Percentiles rank a stretch among this genome's conserved stretches.
phyloP scores from a whole-genome alignment of 2,329 filamentous ascomycete genomes.

The Hypomyces rosellus region DNA sequence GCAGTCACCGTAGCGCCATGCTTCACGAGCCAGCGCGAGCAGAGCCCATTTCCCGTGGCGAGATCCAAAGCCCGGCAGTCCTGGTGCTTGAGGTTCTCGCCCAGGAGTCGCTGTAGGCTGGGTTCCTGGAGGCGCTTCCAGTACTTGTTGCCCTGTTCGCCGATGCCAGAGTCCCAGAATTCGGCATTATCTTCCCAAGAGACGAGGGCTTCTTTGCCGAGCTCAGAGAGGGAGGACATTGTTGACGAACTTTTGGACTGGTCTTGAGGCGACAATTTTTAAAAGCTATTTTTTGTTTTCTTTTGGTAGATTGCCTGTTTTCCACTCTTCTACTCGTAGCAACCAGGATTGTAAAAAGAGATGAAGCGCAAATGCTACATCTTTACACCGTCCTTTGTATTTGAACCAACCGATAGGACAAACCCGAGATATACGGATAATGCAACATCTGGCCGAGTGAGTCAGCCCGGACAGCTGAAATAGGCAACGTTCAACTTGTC shows the following conservation, averaged over 20 bases:
- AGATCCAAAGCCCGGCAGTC: constrained; percentile 37
- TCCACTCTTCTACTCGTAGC: no score
- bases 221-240: background rate
- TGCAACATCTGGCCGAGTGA: no score
- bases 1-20: constrained; percentile 34
- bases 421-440: no score
- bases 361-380: no score
- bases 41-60: constrained; percentile 44
- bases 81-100: constrained; percentile 12
- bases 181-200: constrained; percentile 37
- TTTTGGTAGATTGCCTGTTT: no score
- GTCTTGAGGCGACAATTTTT: background rate
- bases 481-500: no score
- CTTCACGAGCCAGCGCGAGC: constrained; percentile 37
- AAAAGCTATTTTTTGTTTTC: no score
- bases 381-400: no score
- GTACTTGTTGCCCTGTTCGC: constrained; percentile 37
- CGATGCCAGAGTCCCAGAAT: constrained; percentile 37
- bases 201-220: constrained; percentile 21
- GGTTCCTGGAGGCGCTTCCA: constrained; percentile 38
- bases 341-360: no score
- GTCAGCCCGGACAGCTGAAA: no score
- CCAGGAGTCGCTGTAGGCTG: constrained; percentile 30
- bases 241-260: constrained; percentile 1
- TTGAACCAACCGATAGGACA: no score